Evolutionary conservation across 1,139 yeast genomes (phyloP).

Genomic region (Candida glucosophila): DNA sequence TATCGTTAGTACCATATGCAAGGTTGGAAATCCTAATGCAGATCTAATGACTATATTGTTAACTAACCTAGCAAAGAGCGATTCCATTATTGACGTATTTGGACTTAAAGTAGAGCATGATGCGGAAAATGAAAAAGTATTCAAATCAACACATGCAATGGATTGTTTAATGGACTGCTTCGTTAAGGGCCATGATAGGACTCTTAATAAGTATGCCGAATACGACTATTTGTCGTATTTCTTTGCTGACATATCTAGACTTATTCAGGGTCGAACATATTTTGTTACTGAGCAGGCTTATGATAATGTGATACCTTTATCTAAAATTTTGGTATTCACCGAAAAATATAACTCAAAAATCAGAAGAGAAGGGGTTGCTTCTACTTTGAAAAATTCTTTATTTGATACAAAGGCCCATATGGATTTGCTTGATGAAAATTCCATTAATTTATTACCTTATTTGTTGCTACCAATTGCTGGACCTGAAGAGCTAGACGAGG

Average conservation of each 20-base stretch:
- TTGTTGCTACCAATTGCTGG: slow-evolving; percentile 78
- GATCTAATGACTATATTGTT: slow-evolving; percentile 80
- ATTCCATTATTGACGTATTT: slow-evolving; percentile 49
- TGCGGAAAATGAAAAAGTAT: slow-evolving; percentile 26
- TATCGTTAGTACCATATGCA: slow-evolving; percentile 46
- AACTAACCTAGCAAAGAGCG: slow-evolving; percentile 78
- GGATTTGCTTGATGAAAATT: slow-evolving; percentile 48
- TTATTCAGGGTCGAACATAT: slow-evolving; percentile 61
- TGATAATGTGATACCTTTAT: slow-evolving; percentile 72
- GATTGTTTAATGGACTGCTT: slow-evolving; percentile 87
- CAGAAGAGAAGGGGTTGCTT: slow-evolving; percentile 89
- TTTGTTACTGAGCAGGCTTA: slow-evolving; percentile 64
- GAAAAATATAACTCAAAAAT: slow-evolving; percentile 69
- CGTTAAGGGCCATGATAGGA: slow-evolving; percentile 73
- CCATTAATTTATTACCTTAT: slow-evolving; percentile 72
- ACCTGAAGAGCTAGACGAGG: slow-evolving; percentile 70
- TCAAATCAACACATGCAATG: slow-evolving; percentile 53
- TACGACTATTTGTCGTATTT: slow-evolving; percentile 81
- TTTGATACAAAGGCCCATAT: slow-evolving; percentile 72
- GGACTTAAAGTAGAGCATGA: slow-evolving; percentile 32
- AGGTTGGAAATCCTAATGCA: slow-evolving; percentile 54
- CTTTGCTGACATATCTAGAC: slow-evolving; percentile 83
- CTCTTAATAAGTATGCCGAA: slow-evolving; percentile 62
- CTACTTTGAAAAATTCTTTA: slow-evolving; percentile 81
- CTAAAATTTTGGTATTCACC: slow-evolving; percentile 76